Base-by-base conservation (phyloP, 441 rosid genomes). In the Populus hybrid region DNA sequence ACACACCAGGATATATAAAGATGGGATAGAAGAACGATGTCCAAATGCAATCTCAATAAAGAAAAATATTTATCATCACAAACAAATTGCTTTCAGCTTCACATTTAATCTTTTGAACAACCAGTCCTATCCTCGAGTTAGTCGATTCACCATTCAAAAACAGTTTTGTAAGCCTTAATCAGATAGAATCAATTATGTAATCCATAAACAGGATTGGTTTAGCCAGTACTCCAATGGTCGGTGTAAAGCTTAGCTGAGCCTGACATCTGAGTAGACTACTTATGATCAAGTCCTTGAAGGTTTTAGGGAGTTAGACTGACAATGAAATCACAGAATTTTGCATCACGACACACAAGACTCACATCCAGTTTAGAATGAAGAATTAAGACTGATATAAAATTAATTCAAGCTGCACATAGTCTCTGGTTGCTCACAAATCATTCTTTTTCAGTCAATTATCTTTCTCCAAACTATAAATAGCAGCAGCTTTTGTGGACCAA, bases 401-500 rank as follows among this genome's bases (percentile, higher is more conserved):
- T 59, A 75, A 57, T 68, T 73, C 82, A 72, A 75, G 50, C 73
- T 63, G 11, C 40, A 72, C 24, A 46, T 50, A 10, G 35, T 32
- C 34, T 30, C 42, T 53, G 8, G 38, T 40, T 2, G 73, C n/a
- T 42, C 11, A 50, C 46, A 65, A 24, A 40, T 24, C 4, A 67
- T 28, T 66, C 63, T 67, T 75, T 40, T 14, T 5, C 35, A 63
- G 40, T 10, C 11, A 21, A 10, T 74, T 36, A 14, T 23, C 30
- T 30, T 66, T 21, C 38, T 75, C 5, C 65, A 66, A 26, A 14
- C 42, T 10, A 12, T 69, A 24, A 20, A 26, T 11, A n/a, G 59
- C 59, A n/a, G 75, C 80, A 75, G 70, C 70, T 71, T 70, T 75
- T 72, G 42, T 40, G 57, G 73, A 76, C 75, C 69, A 63, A 69